A percentile compares a stretch with the other conserved stretches of the same genome.
Evolutionary conservation across 2,329 filamentous ascomycete genomes (phyloP).

Genomic region (Pseudophaeomoniella oleicola): DNA sequence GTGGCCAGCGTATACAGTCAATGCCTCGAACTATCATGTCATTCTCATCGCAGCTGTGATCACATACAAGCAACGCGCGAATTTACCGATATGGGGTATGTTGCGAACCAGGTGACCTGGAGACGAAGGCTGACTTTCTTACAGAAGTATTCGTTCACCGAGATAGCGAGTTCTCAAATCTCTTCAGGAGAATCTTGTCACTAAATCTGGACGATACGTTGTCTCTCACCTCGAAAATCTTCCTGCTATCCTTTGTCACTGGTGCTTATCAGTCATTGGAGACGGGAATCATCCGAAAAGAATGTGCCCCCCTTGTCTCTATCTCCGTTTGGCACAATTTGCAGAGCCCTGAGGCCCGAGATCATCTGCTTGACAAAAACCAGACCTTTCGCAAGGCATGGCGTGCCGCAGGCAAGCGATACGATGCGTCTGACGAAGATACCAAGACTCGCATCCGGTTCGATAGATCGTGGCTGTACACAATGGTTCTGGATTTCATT

Average conservation of each 20-base stretch:
- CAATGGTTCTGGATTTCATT: conserved; percentile 70
- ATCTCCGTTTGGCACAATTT: conserved; percentile 95
- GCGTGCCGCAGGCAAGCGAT: conserved; percentile 74
- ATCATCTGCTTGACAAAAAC: conserved; percentile 56
- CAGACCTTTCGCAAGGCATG: conserved; percentile 75
- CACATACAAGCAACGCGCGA: conserved; percentile 78
- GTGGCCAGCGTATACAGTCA: conserved; percentile 83
- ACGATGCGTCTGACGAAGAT: conserved; percentile 68
- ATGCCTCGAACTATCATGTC: conserved; percentile 83
- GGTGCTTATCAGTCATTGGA: conserved; percentile 89
- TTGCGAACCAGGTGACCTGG: conserved; percentile 40
- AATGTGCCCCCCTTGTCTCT: conserved; percentile 87
- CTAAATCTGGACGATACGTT: conserved; percentile 64
- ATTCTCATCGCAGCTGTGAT: conserved; percentile 72
- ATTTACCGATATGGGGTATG: conserved; percentile 79
- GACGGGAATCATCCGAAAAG: conserved; percentile 75
- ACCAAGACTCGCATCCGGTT: conserved; percentile 71
- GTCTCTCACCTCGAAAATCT: conserved; percentile 53
- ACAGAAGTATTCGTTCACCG: conserved; percentile 60
- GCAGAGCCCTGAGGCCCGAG: conserved; percentile 59
- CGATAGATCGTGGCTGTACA: conserved; percentile 86
- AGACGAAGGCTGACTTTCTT: conserved; percentile 2
- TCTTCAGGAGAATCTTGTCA: conserved; percentile 81
- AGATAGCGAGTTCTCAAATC: conserved; percentile 66
- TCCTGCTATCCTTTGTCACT: conserved; percentile 82